Evolutionary conservation across 306 rosid genomes (phyloP), one percentile per base, ranked within the genome.

Genomic region (Trichosanthes truncata): DNA sequence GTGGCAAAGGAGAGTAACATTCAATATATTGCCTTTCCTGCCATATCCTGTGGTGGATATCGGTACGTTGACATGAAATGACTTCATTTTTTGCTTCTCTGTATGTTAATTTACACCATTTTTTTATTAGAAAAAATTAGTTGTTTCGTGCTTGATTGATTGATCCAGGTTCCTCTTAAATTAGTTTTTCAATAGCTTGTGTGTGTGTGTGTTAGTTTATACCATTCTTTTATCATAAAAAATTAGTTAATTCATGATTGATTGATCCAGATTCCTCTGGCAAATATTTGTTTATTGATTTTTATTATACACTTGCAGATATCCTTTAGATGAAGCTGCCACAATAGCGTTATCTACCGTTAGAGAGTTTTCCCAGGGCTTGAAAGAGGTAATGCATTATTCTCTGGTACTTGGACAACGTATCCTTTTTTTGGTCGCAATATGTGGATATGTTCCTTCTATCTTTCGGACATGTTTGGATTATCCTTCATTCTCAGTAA

Each of bases 1-100:
- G 84, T 94, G 80, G 97, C 98, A 51, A 88, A 86, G 81, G 92
- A 86, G 78, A 88, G 85, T 85, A 85, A 73, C 86, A 84, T 94
- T 84, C 89, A 82, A 76, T 88, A 92, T 76, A 49, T 94, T 55
- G 96, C 98, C 14, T 92, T 94, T 86, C 87, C 97, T 56, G 98
- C 98, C 62, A 89, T 94, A 89, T 94, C 98, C 41, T 94, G 98
- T 65, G 98, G 98, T 76, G 83, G 82, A 49, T 90, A 53, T 82
- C 91, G 93, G 98, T 94, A 83, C 75, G 97, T 87, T 82, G 65
- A 38, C 80, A 55, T 77, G 72, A 43, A 36, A 52, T 40, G 31
- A 31, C 11, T 46, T 31, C 10, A 33, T 25, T 65, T 31, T 65
- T 65, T 65, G 41, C 71, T 17, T 51, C 8, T 4, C 1, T 51